Conservation (phyloP, 768 basidiomycete genomes). For the Serendipita sp. region DNA sequence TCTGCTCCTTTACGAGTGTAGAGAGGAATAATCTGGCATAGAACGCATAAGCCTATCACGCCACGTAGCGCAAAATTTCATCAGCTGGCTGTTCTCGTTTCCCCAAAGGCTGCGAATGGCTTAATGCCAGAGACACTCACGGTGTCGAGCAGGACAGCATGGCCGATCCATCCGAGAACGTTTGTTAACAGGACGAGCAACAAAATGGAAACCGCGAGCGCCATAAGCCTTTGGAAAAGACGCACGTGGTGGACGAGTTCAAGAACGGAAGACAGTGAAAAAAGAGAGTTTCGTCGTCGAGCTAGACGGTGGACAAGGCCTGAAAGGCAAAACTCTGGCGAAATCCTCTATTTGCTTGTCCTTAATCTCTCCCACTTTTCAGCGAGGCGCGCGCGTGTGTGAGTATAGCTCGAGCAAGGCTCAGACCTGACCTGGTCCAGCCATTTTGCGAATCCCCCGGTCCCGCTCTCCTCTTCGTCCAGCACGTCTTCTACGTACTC, state of each 20-base stretch:
- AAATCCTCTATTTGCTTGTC: too few relatives aligned
- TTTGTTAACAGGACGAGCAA: constrained; percentile 66
- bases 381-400: too few relatives aligned
- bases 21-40: constrained; percentile 53
- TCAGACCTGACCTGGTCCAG: too few relatives aligned
- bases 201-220: constrained; percentile 70
- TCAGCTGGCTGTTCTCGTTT: not conserved
- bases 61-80: not conserved
- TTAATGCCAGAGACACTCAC: constrained; percentile 31
- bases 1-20: constrained; percentile 38
- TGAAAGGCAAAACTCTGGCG: too few relatives aligned
- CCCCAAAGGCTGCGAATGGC: not conserved
- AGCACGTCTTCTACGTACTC: not conserved
- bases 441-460: too few relatives aligned
- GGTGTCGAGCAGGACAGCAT: constrained; percentile 62
- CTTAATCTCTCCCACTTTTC: too few relatives aligned
- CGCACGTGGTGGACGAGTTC: not conserved
- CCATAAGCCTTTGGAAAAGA: constrained; percentile 27
- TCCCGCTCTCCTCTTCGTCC: not conserved
- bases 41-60: constrained; percentile 48
- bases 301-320: too few relatives aligned
- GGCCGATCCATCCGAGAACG: constrained; percentile 76
- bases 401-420: too few relatives aligned
- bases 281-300: too few relatives aligned
- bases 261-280: not conserved